Evolutionary conservation across 768 basidiomycete species (phyloP), one percentile per base, ranked within the genome.

Genomic region (Tylopilus intermedius): DNA sequence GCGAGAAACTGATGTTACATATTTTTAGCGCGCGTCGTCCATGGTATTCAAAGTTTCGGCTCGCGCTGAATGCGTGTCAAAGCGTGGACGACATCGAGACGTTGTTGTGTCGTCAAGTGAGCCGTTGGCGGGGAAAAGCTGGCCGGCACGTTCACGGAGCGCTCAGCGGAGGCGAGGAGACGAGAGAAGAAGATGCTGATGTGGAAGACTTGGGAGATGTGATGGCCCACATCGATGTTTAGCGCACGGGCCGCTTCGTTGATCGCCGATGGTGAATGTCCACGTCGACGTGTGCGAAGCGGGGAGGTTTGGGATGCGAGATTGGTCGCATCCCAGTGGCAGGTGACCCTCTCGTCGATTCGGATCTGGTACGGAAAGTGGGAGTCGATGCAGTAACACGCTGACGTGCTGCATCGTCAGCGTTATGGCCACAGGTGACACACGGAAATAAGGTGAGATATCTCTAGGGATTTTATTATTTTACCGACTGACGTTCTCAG

Each of bases 21-120:
- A 24, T 5, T 3, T 24, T 24, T 24, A 57, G 82, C 52, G 68
- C 64, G 50, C 76, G 82, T 49, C 74, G 75, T 29, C 71, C 79
- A 29, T 84, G 82, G 82, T 82, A 76, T 62, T 59, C 68, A 15
- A 79, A 78, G 58, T 83, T 85, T 66, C 75, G 79, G 49, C 56
- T 72, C 50, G 72, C 73, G 5, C 55, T 85, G 52, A 64, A 64
- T 40, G 63, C 59, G 22, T 79, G 79, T 46, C 60, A 64, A 42
- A 73, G 71, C 22, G 49, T 78, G 26, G 76, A 76, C 29, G 79
- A 78, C 26, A 72, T 84, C 41, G 76, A 78, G 54, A 35, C 39
- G 32, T 68, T 83, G 37, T 60, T 84, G 35, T 61, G 61, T 48
- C 62, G 55, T 29, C 77, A 72, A 59, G 75, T 80, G 35, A 72